Percentiles rank a stretch among this genome's conserved stretches.
These are phyloP conservation scores for Xerocomellus dryophilus DNA, from an alignment of 768 basidiomycete genomes.

Conservation along the genomic window DNA sequence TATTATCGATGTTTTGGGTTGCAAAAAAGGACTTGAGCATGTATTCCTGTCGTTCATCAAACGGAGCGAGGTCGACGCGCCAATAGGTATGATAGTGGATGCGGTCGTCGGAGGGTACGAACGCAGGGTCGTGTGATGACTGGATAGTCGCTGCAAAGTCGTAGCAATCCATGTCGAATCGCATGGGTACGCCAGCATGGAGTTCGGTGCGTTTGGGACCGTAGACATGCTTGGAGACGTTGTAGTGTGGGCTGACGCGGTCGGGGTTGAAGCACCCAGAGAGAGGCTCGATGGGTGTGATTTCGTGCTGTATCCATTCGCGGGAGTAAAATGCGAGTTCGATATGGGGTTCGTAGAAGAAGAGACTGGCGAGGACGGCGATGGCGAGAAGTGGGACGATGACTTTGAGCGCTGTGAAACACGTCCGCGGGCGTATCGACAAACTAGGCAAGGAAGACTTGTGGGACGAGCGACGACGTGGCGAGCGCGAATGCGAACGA, in stretches of 20 bases:
- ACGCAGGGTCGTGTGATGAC: conserved; percentile 6
- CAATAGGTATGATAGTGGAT: conserved; percentile 90
- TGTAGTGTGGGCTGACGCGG: conserved; percentile 63
- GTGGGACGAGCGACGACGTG: conserved; percentile 26
- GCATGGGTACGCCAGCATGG: conserved; percentile 76
- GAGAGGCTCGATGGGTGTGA: conserved; percentile 62
- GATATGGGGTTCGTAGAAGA: conserved; percentile 78
- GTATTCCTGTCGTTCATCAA: conserved; percentile 80
- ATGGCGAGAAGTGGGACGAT: conserved; percentile 37
- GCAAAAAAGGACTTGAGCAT: conserved; percentile 94
- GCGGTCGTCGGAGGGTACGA: conserved; percentile 38
- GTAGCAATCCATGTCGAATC: conserved; percentile 86
- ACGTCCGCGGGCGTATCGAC: conserved; percentile 35
- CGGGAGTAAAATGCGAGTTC: conserved; percentile 79
- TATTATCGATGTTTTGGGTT: conserved; percentile 68
- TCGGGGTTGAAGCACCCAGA: conserved; percentile 70
- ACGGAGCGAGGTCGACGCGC: conserved; percentile 82
- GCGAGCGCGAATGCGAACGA: conserved; percentile 29
- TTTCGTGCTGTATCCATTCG: conserved; percentile 69
- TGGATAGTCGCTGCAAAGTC: conserved; percentile 86
- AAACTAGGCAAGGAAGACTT: conserved; percentile 22
- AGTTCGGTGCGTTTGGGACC: conserved; percentile 66
- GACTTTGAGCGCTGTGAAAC: conserved; percentile 43
- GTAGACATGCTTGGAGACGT: conserved; percentile 60
- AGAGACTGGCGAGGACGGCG: conserved; percentile 46